Percentiles rank a stretch among this genome's conserved stretches.
phyloP scores from a whole-genome alignment of 345 rosid genomes.

The Salix koriyanagi region DNA sequence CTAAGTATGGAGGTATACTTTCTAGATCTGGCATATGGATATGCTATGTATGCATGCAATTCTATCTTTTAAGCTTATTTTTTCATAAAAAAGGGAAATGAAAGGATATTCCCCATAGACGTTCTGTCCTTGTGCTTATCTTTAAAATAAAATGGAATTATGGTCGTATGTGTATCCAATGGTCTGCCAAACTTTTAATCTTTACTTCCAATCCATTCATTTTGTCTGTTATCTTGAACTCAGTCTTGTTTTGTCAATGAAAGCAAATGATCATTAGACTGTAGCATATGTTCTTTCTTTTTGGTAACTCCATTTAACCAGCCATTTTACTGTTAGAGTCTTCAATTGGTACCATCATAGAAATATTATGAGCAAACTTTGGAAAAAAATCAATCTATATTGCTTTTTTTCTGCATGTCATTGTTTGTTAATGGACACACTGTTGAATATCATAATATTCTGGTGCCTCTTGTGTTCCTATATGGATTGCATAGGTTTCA shows the following conservation, averaged over 20 bases:
- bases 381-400: too few species aligned
- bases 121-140: too few species aligned
- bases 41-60: neutral
- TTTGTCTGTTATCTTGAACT: neutral
- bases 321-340: neutral
- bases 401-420: too few species aligned
- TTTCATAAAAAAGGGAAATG: neutral
- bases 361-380: too few species aligned
- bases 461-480: too few species aligned
- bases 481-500: too few species aligned
- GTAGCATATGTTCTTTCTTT: neutral
- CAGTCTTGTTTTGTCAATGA: neutral
- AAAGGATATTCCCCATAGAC: too few species aligned
- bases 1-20: conserved; percentile 59
- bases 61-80: neutral
- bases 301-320: neutral
- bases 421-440: too few species aligned
- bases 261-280: neutral
- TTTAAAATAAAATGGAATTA: too few species aligned
- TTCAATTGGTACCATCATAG: neutral
- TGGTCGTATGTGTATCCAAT: neutral
- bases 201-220: neutral
- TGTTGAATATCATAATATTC: too few species aligned
- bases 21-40: neutral
- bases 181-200: neutral